phyloP scores from a whole-genome alignment of 2,329 filamentous ascomycete genomes.

The Domatiomyces catenatus region DNA sequence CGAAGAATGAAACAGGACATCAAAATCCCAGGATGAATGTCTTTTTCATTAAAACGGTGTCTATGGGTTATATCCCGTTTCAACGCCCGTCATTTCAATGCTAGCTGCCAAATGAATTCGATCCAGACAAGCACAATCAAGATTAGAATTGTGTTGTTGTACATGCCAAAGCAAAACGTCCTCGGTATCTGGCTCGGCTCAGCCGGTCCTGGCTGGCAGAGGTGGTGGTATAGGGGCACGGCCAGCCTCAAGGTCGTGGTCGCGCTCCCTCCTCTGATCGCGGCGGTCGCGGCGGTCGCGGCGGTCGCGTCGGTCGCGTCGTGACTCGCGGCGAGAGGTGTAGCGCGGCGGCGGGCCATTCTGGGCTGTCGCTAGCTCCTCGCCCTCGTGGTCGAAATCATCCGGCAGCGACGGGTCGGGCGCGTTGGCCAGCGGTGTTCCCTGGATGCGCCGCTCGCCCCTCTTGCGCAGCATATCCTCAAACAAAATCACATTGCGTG shows the following conservation, averaged over 20 bases:
- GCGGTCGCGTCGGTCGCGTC: slow-evolving; percentile 12
- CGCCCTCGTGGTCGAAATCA: slow-evolving; percentile 16
- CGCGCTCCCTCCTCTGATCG: slow-evolving; percentile 16
- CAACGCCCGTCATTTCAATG: neutral
- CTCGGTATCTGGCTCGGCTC: neutral
- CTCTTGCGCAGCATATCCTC: slow-evolving; percentile 30
- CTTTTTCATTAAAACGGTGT: neutral
- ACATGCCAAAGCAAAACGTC: neutral
- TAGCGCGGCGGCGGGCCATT: slow-evolving; percentile 12
- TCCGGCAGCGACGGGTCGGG: slow-evolving; percentile 24
- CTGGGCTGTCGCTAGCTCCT: slow-evolving; percentile 15
- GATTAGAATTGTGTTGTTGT: too few relatives aligned
- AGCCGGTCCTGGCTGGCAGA: slow-evolving; percentile 13
- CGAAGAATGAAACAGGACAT: slow-evolving; percentile 23
- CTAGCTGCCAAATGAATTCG: too few relatives aligned
- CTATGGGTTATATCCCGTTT: neutral
- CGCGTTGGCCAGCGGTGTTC: slow-evolving; percentile 16
- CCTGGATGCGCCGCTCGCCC: slow-evolving; percentile 22
- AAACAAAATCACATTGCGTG: slow-evolving; percentile 30
- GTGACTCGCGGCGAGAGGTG: slow-evolving; percentile 16
- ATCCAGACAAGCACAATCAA: too few relatives aligned
- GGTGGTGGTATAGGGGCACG: slow-evolving; percentile 6
- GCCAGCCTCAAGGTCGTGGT: slow-evolving; percentile 16
- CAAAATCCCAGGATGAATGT: neutral
- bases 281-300: slow-evolving; percentile 4